phyloP scores from a whole-genome alignment of 805 yeast species.

The Metschnikowia lunata region DNA sequence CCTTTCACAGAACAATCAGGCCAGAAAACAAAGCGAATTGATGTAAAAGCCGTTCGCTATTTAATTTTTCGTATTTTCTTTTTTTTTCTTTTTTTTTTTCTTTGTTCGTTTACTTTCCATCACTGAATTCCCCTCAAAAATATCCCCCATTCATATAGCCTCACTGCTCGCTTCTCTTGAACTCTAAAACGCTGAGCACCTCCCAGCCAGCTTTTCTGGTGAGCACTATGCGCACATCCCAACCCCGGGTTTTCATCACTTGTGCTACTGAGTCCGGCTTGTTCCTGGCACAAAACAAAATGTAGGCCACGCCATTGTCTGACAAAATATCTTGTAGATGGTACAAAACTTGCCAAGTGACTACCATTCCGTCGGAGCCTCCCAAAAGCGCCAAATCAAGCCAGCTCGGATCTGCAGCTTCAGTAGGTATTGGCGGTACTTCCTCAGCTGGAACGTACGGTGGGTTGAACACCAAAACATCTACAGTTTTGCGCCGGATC shows the following conservation, averaged over 20 bases:
- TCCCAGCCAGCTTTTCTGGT: constrained; percentile 95
- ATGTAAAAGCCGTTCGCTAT: too few relatives aligned
- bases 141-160: too few relatives aligned
- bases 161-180: constrained; percentile 22
- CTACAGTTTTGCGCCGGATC: constrained; percentile 47
- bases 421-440: constrained; percentile 58
- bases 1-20: too few relatives aligned
- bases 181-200: constrained; percentile 70
- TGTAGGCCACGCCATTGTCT: constrained; percentile 69
- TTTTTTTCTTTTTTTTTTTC: too few relatives aligned
- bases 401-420: constrained; percentile 56
- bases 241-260: constrained; percentile 44
- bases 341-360: constrained; percentile 63
- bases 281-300: constrained; percentile 88
- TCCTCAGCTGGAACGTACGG: constrained; percentile 91
- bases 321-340: constrained; percentile 51
- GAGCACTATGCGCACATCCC: constrained; percentile 53
- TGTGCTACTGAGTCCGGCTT: constrained; percentile 60
- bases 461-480: constrained; percentile 83
- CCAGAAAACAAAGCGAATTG: too few relatives aligned
- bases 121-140: too few relatives aligned
- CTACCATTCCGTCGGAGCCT: constrained; percentile 85
- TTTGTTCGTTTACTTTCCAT: too few relatives aligned
- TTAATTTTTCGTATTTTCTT: too few relatives aligned
- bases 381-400: constrained; percentile 87